phyloP scores from a whole-genome alignment of 2,329 filamentous ascomycete species.

The Neoascochyta sp. region DNA sequence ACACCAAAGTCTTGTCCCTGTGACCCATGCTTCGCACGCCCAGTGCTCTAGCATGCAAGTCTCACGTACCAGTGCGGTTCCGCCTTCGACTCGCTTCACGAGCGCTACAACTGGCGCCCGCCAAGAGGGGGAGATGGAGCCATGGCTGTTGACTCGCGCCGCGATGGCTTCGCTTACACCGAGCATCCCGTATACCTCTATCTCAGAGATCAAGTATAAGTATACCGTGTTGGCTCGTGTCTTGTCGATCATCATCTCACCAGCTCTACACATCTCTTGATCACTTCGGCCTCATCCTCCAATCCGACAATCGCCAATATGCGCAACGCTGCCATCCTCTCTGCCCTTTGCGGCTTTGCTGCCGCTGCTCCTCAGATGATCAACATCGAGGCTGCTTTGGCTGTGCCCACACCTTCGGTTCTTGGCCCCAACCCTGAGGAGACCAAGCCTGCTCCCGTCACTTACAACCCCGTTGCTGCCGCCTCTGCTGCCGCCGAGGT shows the following conservation, averaged over 20 bases:
- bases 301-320: constrained; percentile 15
- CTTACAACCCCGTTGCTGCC: constrained; percentile 27
- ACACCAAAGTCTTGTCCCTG: too few relatives aligned
- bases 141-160: too few relatives aligned
- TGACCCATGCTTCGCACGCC: too few relatives aligned
- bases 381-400: constrained; percentile 37
- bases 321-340: constrained; percentile 19
- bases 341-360: constrained; percentile 17
- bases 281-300: constrained; percentile 1
- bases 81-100: too few relatives aligned
- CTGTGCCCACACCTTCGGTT: constrained; percentile 26
- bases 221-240: constrained; percentile 10
- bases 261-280: constrained; percentile 4
- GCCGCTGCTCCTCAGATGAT: constrained; percentile 29
- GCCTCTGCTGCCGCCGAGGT: constrained; percentile 16
- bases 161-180: too few relatives aligned
- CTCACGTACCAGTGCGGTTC: too few relatives aligned
- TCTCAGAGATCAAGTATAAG: too few relatives aligned
- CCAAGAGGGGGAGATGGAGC: too few relatives aligned
- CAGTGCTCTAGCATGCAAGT: too few relatives aligned
- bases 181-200: too few relatives aligned
- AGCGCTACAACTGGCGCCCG: too few relatives aligned
- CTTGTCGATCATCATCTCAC: constrained; percentile 10
- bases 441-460: constrained; percentile 22
- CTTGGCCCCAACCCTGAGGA: constrained; percentile 27